Conservation (phyloP, 768 basidiomycete species). For the Strobilomyces confusus region DNA sequence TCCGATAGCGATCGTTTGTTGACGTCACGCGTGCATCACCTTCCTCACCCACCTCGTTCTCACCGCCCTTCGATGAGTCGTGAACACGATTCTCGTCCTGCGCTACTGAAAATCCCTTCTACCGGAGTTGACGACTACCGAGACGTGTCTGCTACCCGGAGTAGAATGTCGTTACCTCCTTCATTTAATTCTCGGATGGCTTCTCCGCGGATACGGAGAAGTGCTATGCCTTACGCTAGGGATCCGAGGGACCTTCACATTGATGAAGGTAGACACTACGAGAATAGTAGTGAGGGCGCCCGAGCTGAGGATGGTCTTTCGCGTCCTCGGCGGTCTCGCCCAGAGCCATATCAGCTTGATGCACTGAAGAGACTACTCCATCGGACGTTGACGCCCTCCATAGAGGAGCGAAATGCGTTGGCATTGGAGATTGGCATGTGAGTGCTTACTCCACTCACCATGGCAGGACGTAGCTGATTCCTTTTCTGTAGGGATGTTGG, state of each 20-base stretch:
- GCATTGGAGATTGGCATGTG: slow-evolving; percentile 78
- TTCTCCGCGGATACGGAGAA: slow-evolving; percentile 31
- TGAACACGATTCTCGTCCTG: slow-evolving; percentile 16
- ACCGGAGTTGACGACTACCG: slow-evolving; percentile 16
- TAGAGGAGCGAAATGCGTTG: slow-evolving; percentile 72
- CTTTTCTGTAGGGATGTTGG: slow-evolving; percentile 58
- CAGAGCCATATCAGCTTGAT: slow-evolving; percentile 74
- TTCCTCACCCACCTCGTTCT: slow-evolving; percentile 24
- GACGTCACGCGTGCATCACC: slow-evolving; percentile 12
- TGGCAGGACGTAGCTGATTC: slow-evolving; percentile 9
- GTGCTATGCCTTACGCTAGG: slow-evolving; percentile 25
- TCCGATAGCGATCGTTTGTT: slow-evolving; percentile 4
- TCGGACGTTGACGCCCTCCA: slow-evolving; percentile 69
- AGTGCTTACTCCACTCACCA: slow-evolving; percentile 22
- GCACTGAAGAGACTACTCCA: slow-evolving; percentile 67
- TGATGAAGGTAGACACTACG: slow-evolving; percentile 24
- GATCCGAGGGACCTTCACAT: slow-evolving; percentile 24
- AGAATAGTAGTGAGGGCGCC: slow-evolving; percentile 18
- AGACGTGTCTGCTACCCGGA: slow-evolving; percentile 20
- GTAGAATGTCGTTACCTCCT: slow-evolving; percentile 31
- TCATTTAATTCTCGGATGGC: slow-evolving; percentile 24
- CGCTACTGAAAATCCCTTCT: slow-evolving; percentile 11
- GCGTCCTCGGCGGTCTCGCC: slow-evolving; percentile 69
- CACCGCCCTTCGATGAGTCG: slow-evolving; percentile 28
- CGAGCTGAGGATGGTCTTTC: slow-evolving; percentile 34